Base-by-base conservation (phyloP, 495 filamentous ascomycete species). In the Zalerion maritima region DNA sequence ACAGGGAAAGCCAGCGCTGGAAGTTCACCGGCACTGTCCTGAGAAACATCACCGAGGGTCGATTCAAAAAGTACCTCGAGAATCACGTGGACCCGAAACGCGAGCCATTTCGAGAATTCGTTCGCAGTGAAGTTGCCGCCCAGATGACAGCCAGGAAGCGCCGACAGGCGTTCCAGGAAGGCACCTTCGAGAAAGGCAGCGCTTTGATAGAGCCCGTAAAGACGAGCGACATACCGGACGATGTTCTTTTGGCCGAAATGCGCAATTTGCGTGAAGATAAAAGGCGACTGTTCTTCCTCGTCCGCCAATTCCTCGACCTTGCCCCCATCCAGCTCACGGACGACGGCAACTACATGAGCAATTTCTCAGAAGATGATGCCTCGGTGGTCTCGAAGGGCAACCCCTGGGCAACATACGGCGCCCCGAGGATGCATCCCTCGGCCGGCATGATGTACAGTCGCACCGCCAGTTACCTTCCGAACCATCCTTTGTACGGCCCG, bases 351-450 rank as follows among this genome's bases (percentile, higher is more conserved):
- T 23, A 14, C 5, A 14, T 9, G 21, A 10, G 7, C 11, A 32
- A 12, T 21, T 25, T 35, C 3, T 14, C 13, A 29, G 28, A 18
- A n/a, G 31, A 26, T 19, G 15, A 42, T 5, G 42, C 44, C 16
- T 17, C 31, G 5, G 26, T 29, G n/a, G 26, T 35, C 2, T 26
- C 46, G 6, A 31, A 32, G 13, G 30, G 27, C 17, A 60, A 43
- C 32, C 58, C 64, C 16, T 79, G 79, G 41, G 67, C 67, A 7
- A 46, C 56, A 8, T 42, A 45, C 5, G 78, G 81, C 2, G 79
- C 85, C 3, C 82, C 80, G 1, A 67, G 67, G 31, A 96, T 87
- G 6, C 89, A 99, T 53, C 89, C 91, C 1, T 89, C 85, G 2
- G 91, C 76, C 2, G 89, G 89, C 36, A 56, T 96, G 11, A 78